Base-by-base conservation (phyloP, 352 stramenopile genomes). In the Phytopythium ostracodes region DNA sequence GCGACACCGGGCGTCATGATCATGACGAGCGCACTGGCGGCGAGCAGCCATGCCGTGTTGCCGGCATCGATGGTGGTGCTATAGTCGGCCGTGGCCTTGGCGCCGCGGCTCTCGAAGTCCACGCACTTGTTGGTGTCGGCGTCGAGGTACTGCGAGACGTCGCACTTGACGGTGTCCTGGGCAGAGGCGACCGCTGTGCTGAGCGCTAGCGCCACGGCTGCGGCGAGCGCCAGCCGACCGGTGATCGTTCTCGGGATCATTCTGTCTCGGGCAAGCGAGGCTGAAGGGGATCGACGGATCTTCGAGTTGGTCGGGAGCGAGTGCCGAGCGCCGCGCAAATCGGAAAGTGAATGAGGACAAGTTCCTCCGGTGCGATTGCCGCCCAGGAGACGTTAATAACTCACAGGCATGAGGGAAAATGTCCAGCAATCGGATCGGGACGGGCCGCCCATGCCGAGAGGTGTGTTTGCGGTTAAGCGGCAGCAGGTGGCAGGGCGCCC, bases 1-100 rank as follows among this genome's bases (percentile, higher is more conserved):
- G 75, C 73, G 18, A 91, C 75, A 5, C 81, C 81, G 0, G 81
- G 79, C 24, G 77, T 85, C 81, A 91, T 89, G 64, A 91, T 77
- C 75, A 89, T 81, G 38, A 91, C 81, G 10, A 91, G 60, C 20
- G 72, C 75, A 29, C 65, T 79, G 35, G 77, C 50, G 12, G 66
- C 55, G 12, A 88, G 57, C 72, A 91, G 80, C 81, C 81, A 91
- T 11, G 81, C 79, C 5, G 76, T 88, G 63, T 89, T 84, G 56
- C 81, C 81, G 17, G 70, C 68, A 59, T 87, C 67, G 42, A 87
- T 44, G 17, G 54, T 55, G 33, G 57, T 59, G 54, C 70, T 72
- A 53, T 71, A 66, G 64, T 79, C 72, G 6, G 54, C 20, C 11
- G 52, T 53, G 20, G 72, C 71, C 60, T 85, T 85, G 27, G 66